phyloP scores from a whole-genome alignment of 306 rosid species.

The Ammopiptanthus mongolicus region DNA sequence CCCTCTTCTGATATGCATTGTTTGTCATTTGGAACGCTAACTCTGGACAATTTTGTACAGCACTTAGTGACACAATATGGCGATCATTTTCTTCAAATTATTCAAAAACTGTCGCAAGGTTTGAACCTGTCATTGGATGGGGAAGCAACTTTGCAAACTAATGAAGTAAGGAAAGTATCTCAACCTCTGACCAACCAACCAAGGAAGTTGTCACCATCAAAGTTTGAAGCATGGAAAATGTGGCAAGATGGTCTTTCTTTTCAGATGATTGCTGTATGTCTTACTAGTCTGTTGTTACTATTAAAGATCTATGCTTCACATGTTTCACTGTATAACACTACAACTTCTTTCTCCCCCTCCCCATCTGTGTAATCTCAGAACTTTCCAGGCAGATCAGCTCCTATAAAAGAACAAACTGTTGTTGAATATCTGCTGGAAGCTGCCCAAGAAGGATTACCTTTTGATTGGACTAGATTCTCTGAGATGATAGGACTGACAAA shows the following conservation, averaged over 20 bases:
- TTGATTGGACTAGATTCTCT: constrained; percentile 70
- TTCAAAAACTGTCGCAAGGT: constrained; percentile 42
- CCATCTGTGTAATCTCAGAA: constrained; percentile 38
- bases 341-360: not conserved
- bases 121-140: constrained; percentile 65
- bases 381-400: constrained; percentile 67
- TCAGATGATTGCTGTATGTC: constrained; percentile 68
- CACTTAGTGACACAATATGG: constrained; percentile 68
- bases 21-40: constrained; percentile 28
- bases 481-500: constrained; percentile 50
- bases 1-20: not conserved
- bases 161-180: constrained; percentile 38
- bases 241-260: constrained; percentile 73
- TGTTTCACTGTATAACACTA: constrained; percentile 2
- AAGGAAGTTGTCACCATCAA: constrained; percentile 52
- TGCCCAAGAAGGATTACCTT: constrained; percentile 60
- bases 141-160: constrained; percentile 41
- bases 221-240: constrained; percentile 80
- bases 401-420: constrained; percentile 80
- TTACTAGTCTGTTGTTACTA: not conserved
- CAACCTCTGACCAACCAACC: constrained; percentile 31
- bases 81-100: constrained; percentile 56
- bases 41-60: constrained; percentile 38
- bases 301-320: not conserved
- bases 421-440: constrained; percentile 68